phyloP scores from a whole-genome alignment of 495 filamentous ascomycete genomes.

The Trichoderma orchidacearum region DNA sequence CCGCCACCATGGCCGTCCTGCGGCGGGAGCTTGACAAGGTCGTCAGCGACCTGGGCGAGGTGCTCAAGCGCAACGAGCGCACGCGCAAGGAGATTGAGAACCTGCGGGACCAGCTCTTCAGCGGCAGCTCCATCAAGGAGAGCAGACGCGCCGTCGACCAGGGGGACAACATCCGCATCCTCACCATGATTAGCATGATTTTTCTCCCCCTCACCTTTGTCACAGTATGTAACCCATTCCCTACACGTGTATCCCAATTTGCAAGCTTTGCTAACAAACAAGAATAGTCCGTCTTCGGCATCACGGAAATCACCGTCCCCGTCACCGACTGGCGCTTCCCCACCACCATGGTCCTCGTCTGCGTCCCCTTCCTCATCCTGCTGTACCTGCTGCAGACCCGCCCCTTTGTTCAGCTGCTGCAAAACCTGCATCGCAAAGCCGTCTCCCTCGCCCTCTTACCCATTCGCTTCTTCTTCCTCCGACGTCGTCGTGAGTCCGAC shows the following conservation, averaged over 20 bases:
- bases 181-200: conserved; percentile 25
- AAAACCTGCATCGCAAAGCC: neutral
- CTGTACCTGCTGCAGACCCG: conserved; percentile 15
- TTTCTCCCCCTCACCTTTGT: conserved; percentile 29
- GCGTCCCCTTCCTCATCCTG: conserved; percentile 20
- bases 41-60: conserved; percentile 9
- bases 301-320: conserved; percentile 14
- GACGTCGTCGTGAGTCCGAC: neutral
- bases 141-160: conserved; percentile 18
- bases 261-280: neutral
- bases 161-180: conserved; percentile 23
- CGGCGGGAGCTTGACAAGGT: conserved; percentile 15
- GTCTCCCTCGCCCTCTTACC: conserved; percentile 34
- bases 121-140: conserved; percentile 19
- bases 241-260: neutral
- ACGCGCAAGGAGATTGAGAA: conserved; percentile 15
- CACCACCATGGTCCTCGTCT: conserved; percentile 15
- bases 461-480: conserved; percentile 93
- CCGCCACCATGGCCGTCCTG: conserved; percentile 5
- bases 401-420: neutral
- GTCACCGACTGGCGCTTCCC: conserved; percentile 16
- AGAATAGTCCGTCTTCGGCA: conserved; percentile 16
- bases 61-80: conserved; percentile 13
- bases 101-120: conserved; percentile 20
- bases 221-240: conserved; percentile 6